phyloP scores from a whole-genome alignment of 495 filamentous ascomycete genomes.

The Penicillium soppii region DNA sequence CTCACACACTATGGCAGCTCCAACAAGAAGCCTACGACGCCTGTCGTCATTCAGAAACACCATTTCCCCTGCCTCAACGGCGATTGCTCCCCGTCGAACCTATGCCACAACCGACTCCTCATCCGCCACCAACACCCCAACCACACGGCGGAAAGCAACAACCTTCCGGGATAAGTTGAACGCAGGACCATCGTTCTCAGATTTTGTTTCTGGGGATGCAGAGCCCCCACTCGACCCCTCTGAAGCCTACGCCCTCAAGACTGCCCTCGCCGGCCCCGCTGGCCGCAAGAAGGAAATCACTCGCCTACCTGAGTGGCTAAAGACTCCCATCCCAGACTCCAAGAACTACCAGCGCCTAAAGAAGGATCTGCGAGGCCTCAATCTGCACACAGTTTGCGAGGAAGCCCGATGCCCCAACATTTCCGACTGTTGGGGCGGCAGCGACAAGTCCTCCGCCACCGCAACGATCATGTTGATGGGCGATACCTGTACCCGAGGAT shows the following conservation, averaged over 20 bases:
- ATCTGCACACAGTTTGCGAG: conserved; percentile 94
- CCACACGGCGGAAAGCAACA: conserved; percentile 46
- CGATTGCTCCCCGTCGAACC: conserved; percentile 22
- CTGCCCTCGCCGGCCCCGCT: conserved; percentile 78
- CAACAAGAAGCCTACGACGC: conserved; percentile 36
- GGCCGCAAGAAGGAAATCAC: conserved; percentile 83
- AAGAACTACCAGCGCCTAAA: conserved; percentile 93
- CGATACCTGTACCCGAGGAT: conserved; percentile 95
- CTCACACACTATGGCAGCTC: conserved; percentile 36
- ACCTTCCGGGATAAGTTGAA: conserved; percentile 82
- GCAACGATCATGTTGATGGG: conserved; percentile 99
- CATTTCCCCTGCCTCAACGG: conserved; percentile 12
- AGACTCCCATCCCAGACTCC: conserved; percentile 84
- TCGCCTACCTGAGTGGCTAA: conserved; percentile 89
- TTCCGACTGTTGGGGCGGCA: conserved; percentile 94
- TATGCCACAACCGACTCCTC: conserved; percentile 46
- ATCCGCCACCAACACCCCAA: conserved; percentile 32
- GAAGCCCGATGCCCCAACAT: conserved; percentile 98
- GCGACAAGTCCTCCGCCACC: conserved; percentile 82
- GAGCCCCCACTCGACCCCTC: conserved; percentile 57
- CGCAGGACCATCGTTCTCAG: conserved; percentile 76
- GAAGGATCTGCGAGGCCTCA: conserved; percentile 83
- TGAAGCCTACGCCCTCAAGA: conserved; percentile 62
- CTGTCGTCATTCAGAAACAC: conserved; percentile 32
- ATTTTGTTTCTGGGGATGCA: conserved; percentile 65